Evolutionary conservation across 345 rosid genomes (phyloP).

Genomic region (Euphorbia peplus): DNA sequence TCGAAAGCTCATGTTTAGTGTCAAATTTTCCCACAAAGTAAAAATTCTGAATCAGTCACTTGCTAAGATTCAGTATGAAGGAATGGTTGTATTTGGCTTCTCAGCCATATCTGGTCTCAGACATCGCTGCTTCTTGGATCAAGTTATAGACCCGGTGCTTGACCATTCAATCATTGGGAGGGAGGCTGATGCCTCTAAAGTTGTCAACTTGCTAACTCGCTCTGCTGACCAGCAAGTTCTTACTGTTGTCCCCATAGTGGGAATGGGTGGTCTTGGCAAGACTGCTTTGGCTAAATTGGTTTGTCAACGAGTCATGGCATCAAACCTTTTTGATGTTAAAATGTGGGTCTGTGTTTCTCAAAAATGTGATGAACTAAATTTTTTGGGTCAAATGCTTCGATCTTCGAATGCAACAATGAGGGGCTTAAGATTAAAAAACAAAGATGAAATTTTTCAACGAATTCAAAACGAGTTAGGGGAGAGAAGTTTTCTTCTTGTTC

Average conservation of each 20-base stretch:
- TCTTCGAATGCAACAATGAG: neutral
- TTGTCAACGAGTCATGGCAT: neutral
- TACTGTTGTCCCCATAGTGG: conserved; percentile 13
- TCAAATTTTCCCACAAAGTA: too few relatives aligned
- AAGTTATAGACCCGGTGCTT: neutral
- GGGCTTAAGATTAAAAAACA: neutral
- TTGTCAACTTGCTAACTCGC: neutral
- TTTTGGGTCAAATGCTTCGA: conserved; percentile 16
- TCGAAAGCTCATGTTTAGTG: too few relatives aligned
- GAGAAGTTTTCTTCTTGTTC: too few relatives aligned
- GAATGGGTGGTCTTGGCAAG: conserved; percentile 31
- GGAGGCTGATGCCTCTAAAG: neutral
- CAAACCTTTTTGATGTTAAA: neutral
- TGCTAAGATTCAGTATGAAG: too few relatives aligned
- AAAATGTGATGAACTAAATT: neutral
- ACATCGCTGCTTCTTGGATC: too few relatives aligned
- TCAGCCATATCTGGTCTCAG: too few relatives aligned
- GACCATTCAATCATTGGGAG: conserved; percentile 2
- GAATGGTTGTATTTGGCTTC: neutral
- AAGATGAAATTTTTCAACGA: neutral
- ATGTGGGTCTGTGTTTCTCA: conserved; percentile 21
- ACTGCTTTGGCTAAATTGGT: too few relatives aligned
- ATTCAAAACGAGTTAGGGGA: neutral
- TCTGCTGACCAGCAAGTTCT: neutral
- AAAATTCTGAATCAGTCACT: too few relatives aligned